A percentile compares a stretch with the other conserved stretches of the same genome.
phyloP scores from a whole-genome alignment of 495 filamentous ascomycete species.

The Aspergillus sparsus region DNA sequence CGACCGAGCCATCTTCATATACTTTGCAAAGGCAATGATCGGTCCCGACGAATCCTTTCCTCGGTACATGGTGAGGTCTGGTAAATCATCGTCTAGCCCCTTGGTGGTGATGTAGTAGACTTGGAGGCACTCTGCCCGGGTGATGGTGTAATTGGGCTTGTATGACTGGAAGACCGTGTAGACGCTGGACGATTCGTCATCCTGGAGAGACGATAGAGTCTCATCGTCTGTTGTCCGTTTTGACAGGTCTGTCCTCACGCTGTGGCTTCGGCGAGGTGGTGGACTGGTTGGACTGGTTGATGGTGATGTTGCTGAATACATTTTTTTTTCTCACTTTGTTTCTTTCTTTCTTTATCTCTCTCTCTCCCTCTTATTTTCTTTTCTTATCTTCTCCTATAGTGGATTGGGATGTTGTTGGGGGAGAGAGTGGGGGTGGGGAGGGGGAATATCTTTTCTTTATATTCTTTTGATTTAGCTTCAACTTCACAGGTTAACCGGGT shows the following conservation, averaged over 20 bases:
- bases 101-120: slow-evolving; percentile 1
- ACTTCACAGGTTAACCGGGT: too few relatives aligned
- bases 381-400: too few relatives aligned
- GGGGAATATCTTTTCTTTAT: too few relatives aligned
- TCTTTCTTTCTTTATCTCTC: too few relatives aligned
- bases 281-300: too few relatives aligned
- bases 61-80: slow-evolving; percentile 3
- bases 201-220: neutral
- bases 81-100: neutral
- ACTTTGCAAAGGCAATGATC: neutral
- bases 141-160: slow-evolving; percentile 8
- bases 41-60: slow-evolving; percentile 1
- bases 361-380: too few relatives aligned
- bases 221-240: neutral
- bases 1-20: neutral
- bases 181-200: slow-evolving; percentile 1
- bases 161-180: slow-evolving; percentile 9
- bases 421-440: too few relatives aligned
- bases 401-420: too few relatives aligned
- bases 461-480: too few relatives aligned
- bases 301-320: too few relatives aligned
- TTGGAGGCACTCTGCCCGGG: neutral
- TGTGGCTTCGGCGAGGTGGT: neutral
- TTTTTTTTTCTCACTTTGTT: too few relatives aligned
- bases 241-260: neutral